Conservation (phyloP, 176 grass and related monocot genomes). For the Musa beccarii region DNA sequence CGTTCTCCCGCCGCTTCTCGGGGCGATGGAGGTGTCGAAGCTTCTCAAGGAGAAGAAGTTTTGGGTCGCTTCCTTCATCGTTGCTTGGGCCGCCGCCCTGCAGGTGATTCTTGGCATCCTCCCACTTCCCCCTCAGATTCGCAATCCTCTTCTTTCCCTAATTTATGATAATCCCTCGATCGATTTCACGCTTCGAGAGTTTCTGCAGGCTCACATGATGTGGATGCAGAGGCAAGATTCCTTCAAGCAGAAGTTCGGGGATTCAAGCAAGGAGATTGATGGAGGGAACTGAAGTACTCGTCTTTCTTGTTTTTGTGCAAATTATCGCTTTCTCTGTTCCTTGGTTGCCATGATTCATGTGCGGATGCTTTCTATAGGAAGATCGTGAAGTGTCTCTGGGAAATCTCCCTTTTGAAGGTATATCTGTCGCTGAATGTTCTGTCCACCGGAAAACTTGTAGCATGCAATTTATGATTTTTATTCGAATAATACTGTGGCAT, state of each 20-base stretch:
- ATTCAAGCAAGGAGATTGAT: slow-evolving; percentile 2
- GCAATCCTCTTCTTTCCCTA: background rate
- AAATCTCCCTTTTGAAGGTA: too few relatives aligned
- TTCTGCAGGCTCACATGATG: slow-evolving; percentile 69
- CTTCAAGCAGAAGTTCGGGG: slow-evolving; percentile 77
- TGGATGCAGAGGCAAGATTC: slow-evolving; percentile 73
- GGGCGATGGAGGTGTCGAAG: slow-evolving; percentile 38
- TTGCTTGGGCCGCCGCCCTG: slow-evolving; percentile 64
- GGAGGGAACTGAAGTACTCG: background rate
- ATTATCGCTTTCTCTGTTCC: background rate
- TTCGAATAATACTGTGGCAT: too few relatives aligned
- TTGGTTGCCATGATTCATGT: background rate
- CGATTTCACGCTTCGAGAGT: too few relatives aligned
- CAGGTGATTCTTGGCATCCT: slow-evolving; percentile 30
- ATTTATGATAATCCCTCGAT: background rate
- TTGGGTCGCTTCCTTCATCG: slow-evolving; percentile 65
- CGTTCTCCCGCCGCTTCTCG: background rate
- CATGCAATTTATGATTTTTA: too few relatives aligned
- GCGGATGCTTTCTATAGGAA: background rate
- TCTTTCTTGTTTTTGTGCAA: background rate
- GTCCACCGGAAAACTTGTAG: too few relatives aligned
- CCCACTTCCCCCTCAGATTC: background rate
- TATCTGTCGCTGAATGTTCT: too few relatives aligned
- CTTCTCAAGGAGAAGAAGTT: slow-evolving; percentile 76
- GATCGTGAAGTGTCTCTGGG: background rate